A percentile compares a stretch with the other conserved stretches of the same genome.
These are phyloP conservation scores for Keithomyces neogunnii DNA, from an alignment of 2,329 filamentous ascomycete species.

Conservation along the genomic window DNA sequence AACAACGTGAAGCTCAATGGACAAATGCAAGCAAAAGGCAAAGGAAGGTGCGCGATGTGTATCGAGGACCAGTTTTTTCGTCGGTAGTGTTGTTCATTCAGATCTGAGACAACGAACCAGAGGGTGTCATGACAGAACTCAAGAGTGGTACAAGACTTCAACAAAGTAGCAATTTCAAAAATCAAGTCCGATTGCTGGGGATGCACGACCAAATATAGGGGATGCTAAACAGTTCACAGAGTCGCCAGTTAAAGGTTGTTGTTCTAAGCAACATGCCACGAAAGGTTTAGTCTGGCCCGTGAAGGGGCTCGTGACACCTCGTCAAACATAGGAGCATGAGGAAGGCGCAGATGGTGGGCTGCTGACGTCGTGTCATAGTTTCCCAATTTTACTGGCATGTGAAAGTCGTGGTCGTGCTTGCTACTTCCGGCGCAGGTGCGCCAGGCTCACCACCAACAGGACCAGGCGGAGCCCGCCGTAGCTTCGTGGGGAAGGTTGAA, in stretches of 20 bases:
- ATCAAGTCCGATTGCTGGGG: background rate
- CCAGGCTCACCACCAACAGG: no score
- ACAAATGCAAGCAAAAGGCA: background rate
- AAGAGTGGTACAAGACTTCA: background rate
- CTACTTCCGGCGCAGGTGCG: no score
- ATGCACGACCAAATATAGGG: background rate
- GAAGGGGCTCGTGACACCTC: background rate
- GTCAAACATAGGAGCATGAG: background rate
- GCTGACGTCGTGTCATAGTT: background rate
- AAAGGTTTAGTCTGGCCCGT: background rate
- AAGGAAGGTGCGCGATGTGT: background rate
- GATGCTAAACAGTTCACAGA: background rate
- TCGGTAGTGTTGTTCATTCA: background rate
- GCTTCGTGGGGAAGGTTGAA: no score
- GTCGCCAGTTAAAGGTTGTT: background rate
- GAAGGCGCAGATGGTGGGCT: background rate
- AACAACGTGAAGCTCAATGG: background rate
- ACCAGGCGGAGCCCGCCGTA: no score
- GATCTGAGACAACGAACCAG: background rate
- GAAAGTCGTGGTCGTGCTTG: background rate
- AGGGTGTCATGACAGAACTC: background rate
- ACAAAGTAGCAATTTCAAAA: no score
- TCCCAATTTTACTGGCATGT: background rate
- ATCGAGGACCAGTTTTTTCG: background rate
- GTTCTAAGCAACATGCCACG: background rate